Evolutionary conservation across 768 basidiomycete genomes (phyloP).

Genomic region (Calocera viscosa): DNA sequence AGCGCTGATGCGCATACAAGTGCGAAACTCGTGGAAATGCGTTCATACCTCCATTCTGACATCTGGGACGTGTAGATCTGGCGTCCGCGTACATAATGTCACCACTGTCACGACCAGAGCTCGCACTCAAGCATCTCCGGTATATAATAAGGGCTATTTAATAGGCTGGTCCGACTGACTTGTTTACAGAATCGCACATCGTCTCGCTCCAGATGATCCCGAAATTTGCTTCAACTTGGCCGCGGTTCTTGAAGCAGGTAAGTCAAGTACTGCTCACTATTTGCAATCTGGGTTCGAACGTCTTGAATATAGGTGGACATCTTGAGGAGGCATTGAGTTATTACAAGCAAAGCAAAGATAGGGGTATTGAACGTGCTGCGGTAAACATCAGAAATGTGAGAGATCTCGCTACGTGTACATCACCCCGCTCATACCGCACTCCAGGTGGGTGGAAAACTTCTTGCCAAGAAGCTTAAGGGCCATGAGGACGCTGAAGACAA

Average conservation of each 20-base stretch:
- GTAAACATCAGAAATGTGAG: conserved; percentile 66
- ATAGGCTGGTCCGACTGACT: not conserved
- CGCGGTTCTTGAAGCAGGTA: conserved; percentile 80
- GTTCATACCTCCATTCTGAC: conserved; percentile 18
- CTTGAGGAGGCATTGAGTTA: conserved; percentile 69
- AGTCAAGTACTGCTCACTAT: conserved; percentile 23
- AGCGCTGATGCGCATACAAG: conserved; percentile 83
- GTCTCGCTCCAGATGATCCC: conserved; percentile 77
- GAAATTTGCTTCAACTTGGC: conserved; percentile 88
- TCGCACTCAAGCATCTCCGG: conserved; percentile 76
- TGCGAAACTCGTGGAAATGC: conserved; percentile 29
- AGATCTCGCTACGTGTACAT: conserved; percentile 14
- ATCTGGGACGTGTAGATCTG: conserved; percentile 41
- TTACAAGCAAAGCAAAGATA: conserved; percentile 66
- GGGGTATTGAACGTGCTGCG: conserved; percentile 69
- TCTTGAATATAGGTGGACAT: conserved; percentile 43
- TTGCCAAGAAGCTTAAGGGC: conserved; percentile 47
- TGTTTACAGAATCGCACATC: conserved; percentile 53
- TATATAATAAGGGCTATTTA: conserved; percentile 26
- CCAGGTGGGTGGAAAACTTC: conserved; percentile 70
- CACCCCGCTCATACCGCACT: conserved; percentile 8
- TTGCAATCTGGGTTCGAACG: conserved; percentile 9
- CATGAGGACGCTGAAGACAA: conserved; percentile 4
- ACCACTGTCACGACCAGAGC: conserved; percentile 64
- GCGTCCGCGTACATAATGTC: conserved; percentile 84